Percentiles rank a stretch among this genome's conserved stretches.
Conservation (phyloP, 202 grass and related monocot genomes). For the Schoenoplectus tabernaemontani region DNA sequence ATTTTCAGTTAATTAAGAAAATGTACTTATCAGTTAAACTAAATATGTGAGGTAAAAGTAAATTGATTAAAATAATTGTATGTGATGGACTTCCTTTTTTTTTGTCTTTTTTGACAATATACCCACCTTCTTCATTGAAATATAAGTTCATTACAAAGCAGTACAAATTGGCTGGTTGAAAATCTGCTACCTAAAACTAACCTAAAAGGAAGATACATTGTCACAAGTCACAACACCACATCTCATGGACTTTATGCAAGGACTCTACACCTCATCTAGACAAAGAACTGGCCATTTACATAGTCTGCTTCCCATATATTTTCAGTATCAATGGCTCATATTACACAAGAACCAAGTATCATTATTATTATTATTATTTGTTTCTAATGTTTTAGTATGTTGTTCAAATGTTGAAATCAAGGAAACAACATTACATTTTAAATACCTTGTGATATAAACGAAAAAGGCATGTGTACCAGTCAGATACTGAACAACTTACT, state of each 20-base stretch:
- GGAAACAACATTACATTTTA: not conserved
- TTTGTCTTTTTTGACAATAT: not conserved
- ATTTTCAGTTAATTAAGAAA: conserved; percentile 29
- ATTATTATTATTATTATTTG: not conserved
- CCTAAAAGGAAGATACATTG: too few relatives aligned
- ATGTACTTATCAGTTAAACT: not conserved
- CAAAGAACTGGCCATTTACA: not conserved
- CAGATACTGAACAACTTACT: not conserved
- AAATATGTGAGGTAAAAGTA: conserved; percentile 12
- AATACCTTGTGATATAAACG: not conserved
- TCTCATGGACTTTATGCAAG: not conserved
- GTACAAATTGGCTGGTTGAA: not conserved
- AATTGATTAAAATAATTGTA: not conserved
- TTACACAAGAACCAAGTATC: too few relatives aligned
- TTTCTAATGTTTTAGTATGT: not conserved
- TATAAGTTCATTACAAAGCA: not conserved
- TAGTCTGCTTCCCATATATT: not conserved
- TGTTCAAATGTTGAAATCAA: conserved; percentile 8
- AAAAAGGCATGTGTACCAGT: not conserved
- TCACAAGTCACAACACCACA: too few relatives aligned
- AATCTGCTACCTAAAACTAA: too few relatives aligned
- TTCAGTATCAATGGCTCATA: too few relatives aligned
- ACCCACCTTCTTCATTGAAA: not conserved
- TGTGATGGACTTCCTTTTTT: too few relatives aligned
- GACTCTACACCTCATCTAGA: conserved; percentile 1